Percentiles rank a stretch among this genome's conserved stretches.
These are phyloP conservation scores for Populus alba DNA, from an alignment of 345 rosid species.

Conservation along the genomic window DNA sequence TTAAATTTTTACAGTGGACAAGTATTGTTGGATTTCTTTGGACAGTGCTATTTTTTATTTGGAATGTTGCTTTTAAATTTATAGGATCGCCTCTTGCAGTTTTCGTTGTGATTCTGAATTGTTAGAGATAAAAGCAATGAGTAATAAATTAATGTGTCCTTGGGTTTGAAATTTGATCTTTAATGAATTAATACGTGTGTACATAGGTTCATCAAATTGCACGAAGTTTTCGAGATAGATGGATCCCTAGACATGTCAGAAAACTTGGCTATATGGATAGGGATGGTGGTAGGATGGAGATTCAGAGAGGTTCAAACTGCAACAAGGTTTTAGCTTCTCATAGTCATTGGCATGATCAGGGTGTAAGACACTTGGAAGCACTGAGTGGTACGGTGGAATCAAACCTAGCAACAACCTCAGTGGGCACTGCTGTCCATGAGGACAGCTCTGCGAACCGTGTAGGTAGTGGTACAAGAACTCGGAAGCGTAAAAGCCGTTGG, in stretches of 20 bases:
- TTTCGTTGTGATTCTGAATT: neutral
- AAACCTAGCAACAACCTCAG: conserved; percentile 30
- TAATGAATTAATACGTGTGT: conserved; percentile 3
- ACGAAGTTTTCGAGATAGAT: conserved; percentile 76
- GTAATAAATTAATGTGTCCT: neutral
- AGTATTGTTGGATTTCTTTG: neutral
- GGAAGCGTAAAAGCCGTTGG: conserved; percentile 98
- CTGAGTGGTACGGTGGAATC: conserved; percentile 35
- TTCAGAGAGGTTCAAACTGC: conserved; percentile 38
- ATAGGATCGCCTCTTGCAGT: neutral
- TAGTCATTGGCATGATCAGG: conserved; percentile 46
- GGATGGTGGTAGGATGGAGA: conserved; percentile 57
- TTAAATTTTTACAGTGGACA: neutral
- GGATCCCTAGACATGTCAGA: conserved; percentile 73
- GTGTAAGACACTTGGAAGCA: conserved; percentile 52
- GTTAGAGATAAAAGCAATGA: neutral
- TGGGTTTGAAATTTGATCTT: neutral
- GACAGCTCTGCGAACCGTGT: conserved; percentile 34
- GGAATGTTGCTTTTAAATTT: neutral
- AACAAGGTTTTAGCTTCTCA: conserved; percentile 45
- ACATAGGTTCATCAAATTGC: conserved; percentile 96
- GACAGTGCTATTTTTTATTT: neutral
- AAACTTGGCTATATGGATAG: conserved; percentile 52
- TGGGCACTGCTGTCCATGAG: conserved; percentile 43
- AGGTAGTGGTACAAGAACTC: conserved; percentile 38